phyloP scores from a whole-genome alignment of 1,139 yeast genomes.

The Entelexis paramagnoliae region DNA sequence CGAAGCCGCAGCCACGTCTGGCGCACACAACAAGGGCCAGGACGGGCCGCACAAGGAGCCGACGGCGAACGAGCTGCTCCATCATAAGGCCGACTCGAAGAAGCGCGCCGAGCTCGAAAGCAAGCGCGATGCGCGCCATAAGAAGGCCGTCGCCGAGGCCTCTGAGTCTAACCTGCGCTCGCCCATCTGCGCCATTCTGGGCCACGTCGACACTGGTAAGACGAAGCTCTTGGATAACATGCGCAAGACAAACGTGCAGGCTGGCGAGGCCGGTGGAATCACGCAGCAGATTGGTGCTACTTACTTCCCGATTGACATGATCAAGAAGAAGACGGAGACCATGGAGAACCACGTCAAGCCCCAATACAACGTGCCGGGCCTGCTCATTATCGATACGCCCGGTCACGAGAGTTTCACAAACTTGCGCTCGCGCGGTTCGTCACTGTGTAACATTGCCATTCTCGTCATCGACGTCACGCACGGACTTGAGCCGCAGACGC shows the following conservation, averaged over 20 bases:
- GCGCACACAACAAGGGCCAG: conserved; percentile 8
- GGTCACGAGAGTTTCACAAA: conserved; percentile 99
- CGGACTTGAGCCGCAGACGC: conserved; percentile 95
- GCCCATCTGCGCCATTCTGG: conserved; percentile 96
- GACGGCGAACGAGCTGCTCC: conserved; percentile 13
- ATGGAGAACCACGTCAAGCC: conserved; percentile 81
- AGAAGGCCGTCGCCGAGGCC: conserved; percentile 35
- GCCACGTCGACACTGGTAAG: conserved; percentile 99
- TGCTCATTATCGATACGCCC: conserved; percentile 93
- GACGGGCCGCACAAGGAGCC: conserved; percentile 15
- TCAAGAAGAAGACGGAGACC: conserved; percentile 78
- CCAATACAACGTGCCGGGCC: conserved; percentile 86
- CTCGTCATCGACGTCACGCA: conserved; percentile 98
- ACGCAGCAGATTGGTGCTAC: conserved; percentile 99
- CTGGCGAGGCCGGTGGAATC: conserved; percentile 99
- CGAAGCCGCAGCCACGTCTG: conserved; percentile 12
- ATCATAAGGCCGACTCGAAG: conserved; percentile 25
- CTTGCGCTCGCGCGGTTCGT: conserved; percentile 96
- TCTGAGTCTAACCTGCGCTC: conserved; percentile 59
- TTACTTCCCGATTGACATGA: conserved; percentile 93
- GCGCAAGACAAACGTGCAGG: conserved; percentile 98
- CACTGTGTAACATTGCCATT: conserved; percentile 96
- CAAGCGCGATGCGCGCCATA: conserved; percentile 34
- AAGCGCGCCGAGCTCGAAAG: conserved; percentile 31
- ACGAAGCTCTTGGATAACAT: conserved; percentile 91